phyloP scores from a whole-genome alignment of 306 rosid species.

The Cicer chorassanicum region DNA sequence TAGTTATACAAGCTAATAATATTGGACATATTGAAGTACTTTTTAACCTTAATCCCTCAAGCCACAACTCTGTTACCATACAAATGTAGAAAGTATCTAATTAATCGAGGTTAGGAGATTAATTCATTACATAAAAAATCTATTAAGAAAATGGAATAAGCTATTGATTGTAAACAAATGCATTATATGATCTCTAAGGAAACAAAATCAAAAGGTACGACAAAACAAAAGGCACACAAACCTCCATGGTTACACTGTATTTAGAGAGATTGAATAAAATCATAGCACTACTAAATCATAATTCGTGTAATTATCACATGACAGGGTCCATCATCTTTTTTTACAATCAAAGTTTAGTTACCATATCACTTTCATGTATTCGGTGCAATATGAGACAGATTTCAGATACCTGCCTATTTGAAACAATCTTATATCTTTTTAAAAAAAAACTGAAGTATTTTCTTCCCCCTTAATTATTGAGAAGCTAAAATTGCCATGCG shows the following conservation, averaged over 20 bases:
- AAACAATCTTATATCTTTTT: background rate
- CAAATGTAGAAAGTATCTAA: conserved; percentile 14
- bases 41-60: conserved; percentile 25
- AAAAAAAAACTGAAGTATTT: background rate
- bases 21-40: background rate
- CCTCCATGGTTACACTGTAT: conserved; percentile 1
- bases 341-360: background rate
- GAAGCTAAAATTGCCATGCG: conserved; percentile 6
- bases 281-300: background rate
- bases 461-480: background rate
- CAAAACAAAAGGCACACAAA: background rate
- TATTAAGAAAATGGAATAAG: conserved; percentile 7
- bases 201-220: conserved; percentile 20
- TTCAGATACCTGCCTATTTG: background rate
- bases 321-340: conserved; percentile 25
- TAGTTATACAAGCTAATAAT: background rate
- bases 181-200: background rate
- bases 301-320: background rate
- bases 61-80: background rate
- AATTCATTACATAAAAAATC: background rate
- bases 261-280: conserved; percentile 28
- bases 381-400: conserved; percentile 15
- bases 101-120: conserved; percentile 5
- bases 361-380: background rate
- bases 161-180: conserved; percentile 13